Evolutionary conservation across 2,329 filamentous ascomycete genomes (phyloP).

Genomic region (Xylariaceae sp.): DNA sequence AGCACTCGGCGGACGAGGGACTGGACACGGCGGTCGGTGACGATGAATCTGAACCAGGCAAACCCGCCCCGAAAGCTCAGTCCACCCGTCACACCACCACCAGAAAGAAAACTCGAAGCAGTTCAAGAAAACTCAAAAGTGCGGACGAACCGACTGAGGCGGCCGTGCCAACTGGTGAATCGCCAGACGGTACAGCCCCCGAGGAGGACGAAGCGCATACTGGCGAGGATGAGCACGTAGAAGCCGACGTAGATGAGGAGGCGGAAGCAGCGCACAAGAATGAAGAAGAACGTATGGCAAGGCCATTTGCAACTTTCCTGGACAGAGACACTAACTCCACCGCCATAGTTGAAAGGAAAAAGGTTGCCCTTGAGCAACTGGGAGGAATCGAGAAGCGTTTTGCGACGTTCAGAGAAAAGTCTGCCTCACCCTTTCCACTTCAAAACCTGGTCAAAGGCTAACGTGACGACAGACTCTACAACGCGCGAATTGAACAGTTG

Average conservation of each 20-base stretch:
- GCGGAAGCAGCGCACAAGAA: constrained; percentile 54
- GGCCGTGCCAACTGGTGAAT: constrained; percentile 28
- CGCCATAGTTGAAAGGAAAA: constrained; percentile 66
- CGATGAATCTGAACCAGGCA: constrained; percentile 19
- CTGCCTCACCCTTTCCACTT: constrained; percentile 26
- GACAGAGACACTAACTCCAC: constrained; percentile 29
- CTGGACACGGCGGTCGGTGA: constrained; percentile 21
- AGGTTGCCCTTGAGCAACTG: constrained; percentile 73
- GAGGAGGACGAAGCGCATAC: constrained; percentile 42
- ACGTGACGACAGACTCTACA: constrained; percentile 61
- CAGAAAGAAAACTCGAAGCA: constrained; percentile 33
- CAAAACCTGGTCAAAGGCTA: constrained; percentile 16
- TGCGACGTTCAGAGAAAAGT: constrained; percentile 75
- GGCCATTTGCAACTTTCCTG: constrained; percentile 4
- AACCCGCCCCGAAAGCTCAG: constrained; percentile 22
- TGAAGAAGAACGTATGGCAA: constrained; percentile 57
- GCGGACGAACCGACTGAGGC: constrained; percentile 21
- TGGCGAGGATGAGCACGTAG: constrained; percentile 50
- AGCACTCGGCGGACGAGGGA: constrained; percentile 32
- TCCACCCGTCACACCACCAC: constrained; percentile 23
- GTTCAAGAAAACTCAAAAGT: constrained; percentile 33
- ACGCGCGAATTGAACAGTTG: constrained; percentile 77
- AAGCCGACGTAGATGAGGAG: constrained; percentile 55
- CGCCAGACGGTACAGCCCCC: constrained; percentile 30
- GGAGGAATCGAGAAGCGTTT: constrained; percentile 83